Evolutionary conservation across 768 basidiomycete genomes (phyloP).

Genomic region (Podaxis pistillaris): DNA sequence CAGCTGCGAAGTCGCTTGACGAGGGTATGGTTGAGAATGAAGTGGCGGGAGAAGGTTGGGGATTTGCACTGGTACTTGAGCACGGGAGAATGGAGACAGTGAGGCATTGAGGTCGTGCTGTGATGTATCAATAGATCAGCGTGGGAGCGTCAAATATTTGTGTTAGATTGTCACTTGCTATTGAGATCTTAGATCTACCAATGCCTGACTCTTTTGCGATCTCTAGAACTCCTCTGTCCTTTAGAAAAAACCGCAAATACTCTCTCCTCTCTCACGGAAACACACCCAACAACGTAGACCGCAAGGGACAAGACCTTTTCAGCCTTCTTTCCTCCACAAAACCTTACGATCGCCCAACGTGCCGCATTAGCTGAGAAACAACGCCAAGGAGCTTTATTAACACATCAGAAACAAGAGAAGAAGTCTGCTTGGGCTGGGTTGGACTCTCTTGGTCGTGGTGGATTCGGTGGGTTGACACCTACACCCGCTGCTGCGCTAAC

Average conservation of each 20-base stretch:
- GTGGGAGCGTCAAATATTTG: too few species aligned
- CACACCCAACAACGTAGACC: constrained; percentile 2
- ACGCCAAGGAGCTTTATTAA: constrained; percentile 23
- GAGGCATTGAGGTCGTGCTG: too few species aligned
- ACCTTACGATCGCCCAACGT: constrained; percentile 74
- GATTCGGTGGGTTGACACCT: constrained; percentile 18
- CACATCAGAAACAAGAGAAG: constrained; percentile 25
- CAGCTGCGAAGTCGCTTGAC: too few species aligned
- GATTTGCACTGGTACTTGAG: too few species aligned
- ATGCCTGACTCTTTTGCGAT: constrained; percentile 77
- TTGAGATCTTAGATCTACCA: neutral
- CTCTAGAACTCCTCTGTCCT: constrained; percentile 69
- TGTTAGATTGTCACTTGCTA: too few species aligned
- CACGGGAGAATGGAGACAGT: too few species aligned
- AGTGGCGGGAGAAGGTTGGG: too few species aligned
- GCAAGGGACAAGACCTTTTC: constrained; percentile 6
- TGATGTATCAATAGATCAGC: too few species aligned
- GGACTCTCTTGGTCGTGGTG: constrained; percentile 31
- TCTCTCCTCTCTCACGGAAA: constrained; percentile 15
- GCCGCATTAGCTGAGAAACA: constrained; percentile 16
- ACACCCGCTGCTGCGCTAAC: constrained; percentile 2
- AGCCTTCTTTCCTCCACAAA: constrained; percentile 26
- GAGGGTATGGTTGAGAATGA: too few species aligned
- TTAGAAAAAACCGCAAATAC: constrained; percentile 36
- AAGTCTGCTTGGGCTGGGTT: constrained; percentile 65